Evolutionary conservation across 257 asterid genomes (phyloP).

Genomic region (Echites panduratus): DNA sequence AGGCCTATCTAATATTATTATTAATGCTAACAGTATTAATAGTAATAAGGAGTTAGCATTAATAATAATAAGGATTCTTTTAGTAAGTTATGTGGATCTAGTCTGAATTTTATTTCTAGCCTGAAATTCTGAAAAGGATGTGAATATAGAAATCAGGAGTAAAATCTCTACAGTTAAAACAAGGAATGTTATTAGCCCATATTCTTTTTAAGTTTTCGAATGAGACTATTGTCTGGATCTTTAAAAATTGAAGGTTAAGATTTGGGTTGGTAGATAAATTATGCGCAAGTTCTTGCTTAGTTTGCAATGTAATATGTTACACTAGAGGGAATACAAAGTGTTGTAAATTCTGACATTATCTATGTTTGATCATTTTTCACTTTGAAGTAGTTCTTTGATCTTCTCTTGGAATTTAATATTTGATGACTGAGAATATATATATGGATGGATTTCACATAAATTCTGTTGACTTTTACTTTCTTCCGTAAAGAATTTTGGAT

Average conservation of each 20-base stretch:
- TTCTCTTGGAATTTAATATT: conserved; percentile 1
- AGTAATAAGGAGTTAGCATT: too few species aligned
- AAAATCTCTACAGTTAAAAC: background rate
- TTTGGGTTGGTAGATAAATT: background rate
- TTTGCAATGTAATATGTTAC: background rate
- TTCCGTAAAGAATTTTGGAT: too few species aligned
- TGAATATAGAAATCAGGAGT: background rate
- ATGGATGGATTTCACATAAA: background rate
- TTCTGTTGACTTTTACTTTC: background rate
- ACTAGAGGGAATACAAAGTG: background rate
- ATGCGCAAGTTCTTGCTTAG: background rate
- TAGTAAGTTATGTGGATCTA: background rate
- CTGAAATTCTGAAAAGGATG: background rate
- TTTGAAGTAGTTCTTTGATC: background rate
- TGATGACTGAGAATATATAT: background rate
- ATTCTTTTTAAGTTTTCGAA: background rate
- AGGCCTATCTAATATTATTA: background rate
- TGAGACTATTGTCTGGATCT: background rate
- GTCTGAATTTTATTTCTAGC: background rate
- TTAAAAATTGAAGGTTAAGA: background rate
- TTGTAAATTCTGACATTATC: background rate
- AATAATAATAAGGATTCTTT: background rate
- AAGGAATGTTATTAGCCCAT: background rate
- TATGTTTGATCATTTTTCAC: background rate
- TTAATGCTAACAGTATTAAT: too few species aligned